Percentiles rank a stretch among this genome's conserved stretches.
phyloP scores from a whole-genome alignment of 2,329 filamentous ascomycete genomes.

The Pseudogymnoascus sp. region DNA sequence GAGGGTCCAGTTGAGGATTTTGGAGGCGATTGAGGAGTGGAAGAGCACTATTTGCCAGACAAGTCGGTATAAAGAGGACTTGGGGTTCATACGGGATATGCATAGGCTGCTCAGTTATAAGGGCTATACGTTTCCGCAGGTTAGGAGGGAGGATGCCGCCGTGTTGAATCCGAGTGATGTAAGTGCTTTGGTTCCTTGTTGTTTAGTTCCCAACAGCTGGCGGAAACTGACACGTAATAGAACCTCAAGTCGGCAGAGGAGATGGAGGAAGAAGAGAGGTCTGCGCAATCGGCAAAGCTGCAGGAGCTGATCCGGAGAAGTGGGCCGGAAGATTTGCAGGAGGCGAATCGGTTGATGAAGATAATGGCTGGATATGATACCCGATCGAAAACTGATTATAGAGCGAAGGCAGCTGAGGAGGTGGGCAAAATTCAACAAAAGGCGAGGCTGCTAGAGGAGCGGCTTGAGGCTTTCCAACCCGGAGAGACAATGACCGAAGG shows the following conservation, averaged over 20 bases:
- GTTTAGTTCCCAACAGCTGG: background rate
- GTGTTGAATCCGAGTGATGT: slow-evolving; percentile 96
- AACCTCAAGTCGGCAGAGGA: slow-evolving; percentile 94
- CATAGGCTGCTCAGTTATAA: slow-evolving; percentile 93
- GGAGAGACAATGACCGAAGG: slow-evolving; percentile 71
- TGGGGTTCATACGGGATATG: slow-evolving; percentile 97
- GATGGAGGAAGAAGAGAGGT: slow-evolving; percentile 95
- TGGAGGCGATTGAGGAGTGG: slow-evolving; percentile 98
- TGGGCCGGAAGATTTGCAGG: slow-evolving; percentile 85
- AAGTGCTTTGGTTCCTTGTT: slow-evolving; percentile 36
- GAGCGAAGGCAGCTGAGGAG: slow-evolving; percentile 94
- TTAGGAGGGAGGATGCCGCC: slow-evolving; percentile 87
- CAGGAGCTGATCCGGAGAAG: slow-evolving; percentile 93
- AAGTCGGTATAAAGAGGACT: slow-evolving; percentile 91
- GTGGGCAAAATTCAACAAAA: slow-evolving; percentile 94
- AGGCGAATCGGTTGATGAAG: slow-evolving; percentile 98
- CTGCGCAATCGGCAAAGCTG: slow-evolving; percentile 94
- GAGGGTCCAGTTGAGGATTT: slow-evolving; percentile 82
- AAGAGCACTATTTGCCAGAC: slow-evolving; percentile 96
- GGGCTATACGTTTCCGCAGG: slow-evolving; percentile 90
- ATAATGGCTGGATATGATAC: slow-evolving; percentile 98
- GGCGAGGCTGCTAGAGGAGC: slow-evolving; percentile 84
- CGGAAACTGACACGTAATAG: slow-evolving; percentile 41
- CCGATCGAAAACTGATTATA: slow-evolving; percentile 91
- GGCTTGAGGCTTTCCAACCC: slow-evolving; percentile 73